Base-by-base conservation (phyloP, 2,329 filamentous ascomycete species). In the Colletotrichum sp. region DNA sequence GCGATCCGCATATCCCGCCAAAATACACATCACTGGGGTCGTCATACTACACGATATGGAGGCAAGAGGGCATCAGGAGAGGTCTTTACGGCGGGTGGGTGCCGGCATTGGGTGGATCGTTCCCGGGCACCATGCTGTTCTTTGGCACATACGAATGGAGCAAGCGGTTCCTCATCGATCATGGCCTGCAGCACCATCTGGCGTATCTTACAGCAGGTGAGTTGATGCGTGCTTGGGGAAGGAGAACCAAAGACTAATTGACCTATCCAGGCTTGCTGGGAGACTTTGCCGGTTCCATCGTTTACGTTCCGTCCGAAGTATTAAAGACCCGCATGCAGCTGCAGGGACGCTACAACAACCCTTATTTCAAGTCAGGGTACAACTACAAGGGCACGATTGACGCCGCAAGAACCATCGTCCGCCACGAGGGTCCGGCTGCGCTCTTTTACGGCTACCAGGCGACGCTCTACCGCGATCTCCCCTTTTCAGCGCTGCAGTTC, bases 401-500 rank as follows among this genome's bases (percentile, higher is more conserved):
- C 84, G 98, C 97, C 4, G 92, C 93, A 16, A 92, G 93, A 79
- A 98, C 95, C 1, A 99, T 99, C 75, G 90, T 96, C 18, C 92
- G 93, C 52, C 90, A 90, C 57, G 97, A 99, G 86, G 98, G 97
- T 1, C 89, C 95, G 70, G 89, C 92, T 0, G 97, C 98, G 21
- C 90, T 99, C 28, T 99, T 98, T 84, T 94, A 98, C 80, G 97
- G 97, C n/a, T 99, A 98, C 88, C 97, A 97, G 84, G 97, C 97
- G 13, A 99, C 97, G 0, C 92, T 99, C 5, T 97, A 95, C 86
- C 94, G 97, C 75, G 97, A 99, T 81, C 90, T 99, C 26, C 97
- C 97, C 3, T 99, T 98, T 83, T 99, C 96, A 0, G 97, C 97
- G 1, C 87, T 99, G 13, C 97, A 99, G 82, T 99, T 99, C 85